phyloP scores from a whole-genome alignment of 192 early-diverging fungal genomes.

The Rhizophagus sp. region DNA sequence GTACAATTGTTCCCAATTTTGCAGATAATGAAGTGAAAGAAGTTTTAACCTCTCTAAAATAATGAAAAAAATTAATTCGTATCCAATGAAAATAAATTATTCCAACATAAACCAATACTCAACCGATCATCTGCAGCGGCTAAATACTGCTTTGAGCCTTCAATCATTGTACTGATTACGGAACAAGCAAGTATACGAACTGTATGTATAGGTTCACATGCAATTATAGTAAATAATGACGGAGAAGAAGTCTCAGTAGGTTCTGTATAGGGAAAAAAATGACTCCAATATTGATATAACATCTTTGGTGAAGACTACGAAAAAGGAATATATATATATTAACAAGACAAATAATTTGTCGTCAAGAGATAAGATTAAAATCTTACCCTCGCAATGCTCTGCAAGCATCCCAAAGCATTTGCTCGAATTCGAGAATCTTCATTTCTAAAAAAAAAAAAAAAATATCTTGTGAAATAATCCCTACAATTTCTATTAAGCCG shows the following conservation, averaged over 20 bases:
- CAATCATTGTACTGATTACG: slow-evolving; percentile 44
- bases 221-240: slow-evolving; percentile 49
- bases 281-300: slow-evolving; percentile 58
- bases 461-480: too few species aligned
- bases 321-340: neutral
- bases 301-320: slow-evolving; percentile 43
- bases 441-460: neutral
- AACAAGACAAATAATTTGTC: neutral
- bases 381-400: slow-evolving; percentile 46
- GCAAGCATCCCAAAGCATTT: slow-evolving; percentile 54
- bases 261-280: slow-evolving; percentile 48
- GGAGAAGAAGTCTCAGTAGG: slow-evolving; percentile 33
- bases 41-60: slow-evolving; percentile 36
- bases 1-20: slow-evolving; percentile 40
- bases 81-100: neutral
- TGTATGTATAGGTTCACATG: slow-evolving; percentile 46
- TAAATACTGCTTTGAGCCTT: slow-evolving; percentile 55
- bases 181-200: slow-evolving; percentile 52
- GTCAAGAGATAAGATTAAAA: neutral
- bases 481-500: too few species aligned
- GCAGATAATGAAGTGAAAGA: slow-evolving; percentile 51
- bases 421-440: slow-evolving; percentile 41
- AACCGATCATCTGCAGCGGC: slow-evolving; percentile 54
- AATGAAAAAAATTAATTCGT: neutral
- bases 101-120: neutral